phyloP scores from a whole-genome alignment of 169 alveolate species.

The Cryptosporidium xiaoi region DNA sequence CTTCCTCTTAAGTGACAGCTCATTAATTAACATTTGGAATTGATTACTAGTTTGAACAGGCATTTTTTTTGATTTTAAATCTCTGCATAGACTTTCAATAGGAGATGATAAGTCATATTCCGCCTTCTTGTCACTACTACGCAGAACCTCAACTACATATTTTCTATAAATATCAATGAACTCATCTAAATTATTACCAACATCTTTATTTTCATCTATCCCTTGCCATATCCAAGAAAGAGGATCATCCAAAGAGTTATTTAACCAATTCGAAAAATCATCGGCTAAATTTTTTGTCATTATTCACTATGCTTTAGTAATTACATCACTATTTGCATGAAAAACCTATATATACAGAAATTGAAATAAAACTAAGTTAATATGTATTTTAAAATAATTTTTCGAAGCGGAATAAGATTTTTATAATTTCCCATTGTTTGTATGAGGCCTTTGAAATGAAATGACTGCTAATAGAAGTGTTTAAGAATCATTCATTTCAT shows the following conservation, averaged over 20 bases:
- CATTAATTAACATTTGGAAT: not conserved
- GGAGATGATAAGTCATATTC: constrained; percentile 26
- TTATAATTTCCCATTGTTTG: no score
- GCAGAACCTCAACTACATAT: not conserved
- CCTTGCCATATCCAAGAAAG: constrained; percentile 47
- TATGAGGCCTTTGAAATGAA: no score
- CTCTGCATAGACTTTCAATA: constrained; percentile 11
- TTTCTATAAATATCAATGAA: not conserved
- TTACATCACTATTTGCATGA: no score
- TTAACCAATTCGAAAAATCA: not conserved
- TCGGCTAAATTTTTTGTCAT: no score
- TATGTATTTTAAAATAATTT: no score
- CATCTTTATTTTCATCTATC: not conserved
- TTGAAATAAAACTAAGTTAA: no score
- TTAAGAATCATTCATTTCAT: no score
- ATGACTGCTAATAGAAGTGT: no score
- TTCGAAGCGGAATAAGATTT: no score
- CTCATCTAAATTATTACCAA: constrained; percentile 1
- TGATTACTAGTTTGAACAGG: not conserved
- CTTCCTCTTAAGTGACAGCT: constrained; percentile 10
- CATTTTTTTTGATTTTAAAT: constrained; percentile 31
- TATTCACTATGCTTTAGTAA: no score
- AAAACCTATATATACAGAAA: no score
- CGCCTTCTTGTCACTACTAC: not conserved
- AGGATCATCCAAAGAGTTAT: constrained; percentile 53